Evolutionary conservation across 23 red algal genomes (phyloP).

Genomic region (Gracilaria gracilis): DNA sequence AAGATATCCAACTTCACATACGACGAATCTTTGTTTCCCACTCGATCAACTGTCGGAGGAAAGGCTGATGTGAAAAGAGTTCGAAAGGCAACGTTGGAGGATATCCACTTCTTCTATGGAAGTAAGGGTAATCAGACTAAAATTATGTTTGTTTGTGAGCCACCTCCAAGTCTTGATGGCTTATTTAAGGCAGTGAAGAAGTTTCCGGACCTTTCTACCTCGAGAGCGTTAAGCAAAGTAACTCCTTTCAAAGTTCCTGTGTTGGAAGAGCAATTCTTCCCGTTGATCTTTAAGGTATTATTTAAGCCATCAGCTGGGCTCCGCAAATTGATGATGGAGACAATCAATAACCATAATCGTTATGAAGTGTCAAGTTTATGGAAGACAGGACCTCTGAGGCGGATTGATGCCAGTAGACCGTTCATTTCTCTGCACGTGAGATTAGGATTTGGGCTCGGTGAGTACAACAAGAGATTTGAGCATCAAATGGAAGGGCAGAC

Average conservation of each 20-base stretch:
- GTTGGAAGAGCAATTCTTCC: neutral
- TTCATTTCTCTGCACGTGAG: conserved; percentile 41
- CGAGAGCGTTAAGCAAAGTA: neutral
- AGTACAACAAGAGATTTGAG: conserved; percentile 23
- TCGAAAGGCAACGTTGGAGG: neutral
- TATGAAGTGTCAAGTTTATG: neutral
- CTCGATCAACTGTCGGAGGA: neutral
- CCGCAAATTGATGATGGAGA: neutral
- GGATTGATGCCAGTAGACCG: neutral
- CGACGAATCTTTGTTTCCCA: conserved; percentile 24
- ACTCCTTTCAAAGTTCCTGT: neutral
- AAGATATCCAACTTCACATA: conserved; percentile 40
- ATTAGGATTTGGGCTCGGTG: conserved; percentile 42
- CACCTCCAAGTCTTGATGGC: neutral
- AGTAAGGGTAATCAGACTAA: neutral
- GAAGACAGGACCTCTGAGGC: neutral
- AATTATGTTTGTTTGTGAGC: conserved; percentile 20
- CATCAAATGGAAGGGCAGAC: conserved; percentile 16
- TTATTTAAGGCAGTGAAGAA: conserved; percentile 9
- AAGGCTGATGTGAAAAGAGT: neutral
- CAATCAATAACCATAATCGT: neutral
- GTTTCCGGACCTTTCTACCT: neutral
- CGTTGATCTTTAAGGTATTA: conserved; percentile 30
- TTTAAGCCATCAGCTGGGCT: conserved; percentile 31
- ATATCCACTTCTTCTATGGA: conserved; percentile 12